Evolutionary conservation across 257 asterid species (phyloP).

Genomic region (Cruciata laevipes): DNA sequence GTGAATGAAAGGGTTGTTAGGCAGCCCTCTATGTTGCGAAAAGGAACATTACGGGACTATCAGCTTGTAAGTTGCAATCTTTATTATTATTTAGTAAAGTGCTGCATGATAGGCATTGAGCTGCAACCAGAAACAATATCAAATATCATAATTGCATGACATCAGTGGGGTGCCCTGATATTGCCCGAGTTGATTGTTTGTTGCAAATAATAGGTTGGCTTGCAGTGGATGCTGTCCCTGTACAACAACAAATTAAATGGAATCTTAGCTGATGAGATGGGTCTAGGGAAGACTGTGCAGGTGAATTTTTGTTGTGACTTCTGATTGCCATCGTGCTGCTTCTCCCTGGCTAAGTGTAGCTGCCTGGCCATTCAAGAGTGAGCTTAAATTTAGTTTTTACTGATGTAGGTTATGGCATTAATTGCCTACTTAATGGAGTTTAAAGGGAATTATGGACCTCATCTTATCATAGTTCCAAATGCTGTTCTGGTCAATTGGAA

Average conservation of each 20-base stretch:
- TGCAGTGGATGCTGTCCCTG: conserved; percentile 99
- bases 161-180: conserved; percentile 19
- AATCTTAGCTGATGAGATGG: conserved; percentile 99
- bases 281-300: conserved; percentile 99
- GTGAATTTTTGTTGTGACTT: conserved; percentile 25
- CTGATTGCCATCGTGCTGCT: neutral
- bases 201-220: conserved; percentile 71
- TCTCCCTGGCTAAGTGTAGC: neutral
- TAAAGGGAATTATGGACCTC: conserved; percentile 99
- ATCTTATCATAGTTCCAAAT: conserved; percentile 95
- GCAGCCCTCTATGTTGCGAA: conserved; percentile 97
- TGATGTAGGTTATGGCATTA: conserved; percentile 83
- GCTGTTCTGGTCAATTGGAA: conserved; percentile 99
- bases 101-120: neutral
- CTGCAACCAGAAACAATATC: neutral
- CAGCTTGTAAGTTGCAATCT: conserved; percentile 66
- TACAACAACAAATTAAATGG: conserved; percentile 95
- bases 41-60: conserved; percentile 93
- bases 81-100: conserved; percentile 8
- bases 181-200: conserved; percentile 15
- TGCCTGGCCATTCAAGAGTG: neutral
- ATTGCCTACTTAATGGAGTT: conserved; percentile 96
- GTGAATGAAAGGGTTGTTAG: conserved; percentile 85
- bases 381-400: neutral
- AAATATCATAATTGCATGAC: neutral